Percentiles rank a stretch among this genome's conserved stretches.
phyloP scores from a whole-genome alignment of 805 yeast species.

The Candida yuanshanica region DNA sequence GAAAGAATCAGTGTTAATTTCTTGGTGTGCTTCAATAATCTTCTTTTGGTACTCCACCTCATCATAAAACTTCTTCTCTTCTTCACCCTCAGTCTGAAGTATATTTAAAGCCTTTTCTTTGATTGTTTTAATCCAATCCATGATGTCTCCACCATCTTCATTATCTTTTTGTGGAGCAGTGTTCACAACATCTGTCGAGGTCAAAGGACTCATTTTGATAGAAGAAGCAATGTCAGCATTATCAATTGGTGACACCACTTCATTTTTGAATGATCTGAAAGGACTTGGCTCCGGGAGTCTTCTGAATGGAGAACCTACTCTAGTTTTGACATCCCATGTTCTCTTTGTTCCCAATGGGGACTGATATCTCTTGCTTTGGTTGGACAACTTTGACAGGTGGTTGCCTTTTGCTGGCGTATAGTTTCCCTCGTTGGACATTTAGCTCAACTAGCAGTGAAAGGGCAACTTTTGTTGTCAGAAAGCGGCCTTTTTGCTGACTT shows the following conservation, averaged over 20 bases:
- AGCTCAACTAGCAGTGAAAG: no score
- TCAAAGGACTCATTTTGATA: not conserved
- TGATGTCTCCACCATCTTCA: slow-evolving; percentile 16
- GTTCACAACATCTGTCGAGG: not conserved
- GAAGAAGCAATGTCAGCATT: not conserved
- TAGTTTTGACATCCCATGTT: slow-evolving; percentile 20
- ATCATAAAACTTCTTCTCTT: slow-evolving; percentile 33
- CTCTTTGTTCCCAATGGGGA: slow-evolving; percentile 17
- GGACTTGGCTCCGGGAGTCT: slow-evolving; percentile 12
- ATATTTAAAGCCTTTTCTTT: slow-evolving; percentile 29
- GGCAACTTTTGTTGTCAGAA: no score
- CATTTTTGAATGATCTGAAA: slow-evolving; percentile 1
- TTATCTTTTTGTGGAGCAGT: not conserved
- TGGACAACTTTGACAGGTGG: not conserved
- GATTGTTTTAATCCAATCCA: slow-evolving; percentile 31
- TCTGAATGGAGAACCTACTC: slow-evolving; percentile 22
- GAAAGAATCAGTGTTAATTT: slow-evolving; percentile 18
- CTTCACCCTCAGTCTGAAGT: slow-evolving; percentile 26
- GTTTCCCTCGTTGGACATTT: not conserved
- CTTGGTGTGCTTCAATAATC: slow-evolving; percentile 18
- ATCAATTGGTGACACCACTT: not conserved
- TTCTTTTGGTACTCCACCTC: slow-evolving; percentile 28
- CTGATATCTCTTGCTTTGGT: slow-evolving; percentile 6
- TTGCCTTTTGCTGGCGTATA: not conserved
- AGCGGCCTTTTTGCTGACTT: no score